A percentile compares a stretch with the other conserved stretches of the same genome.
Evolutionary conservation across 2,329 filamentous ascomycete species (phyloP).

Genomic region (Fonsecaea erecta): DNA sequence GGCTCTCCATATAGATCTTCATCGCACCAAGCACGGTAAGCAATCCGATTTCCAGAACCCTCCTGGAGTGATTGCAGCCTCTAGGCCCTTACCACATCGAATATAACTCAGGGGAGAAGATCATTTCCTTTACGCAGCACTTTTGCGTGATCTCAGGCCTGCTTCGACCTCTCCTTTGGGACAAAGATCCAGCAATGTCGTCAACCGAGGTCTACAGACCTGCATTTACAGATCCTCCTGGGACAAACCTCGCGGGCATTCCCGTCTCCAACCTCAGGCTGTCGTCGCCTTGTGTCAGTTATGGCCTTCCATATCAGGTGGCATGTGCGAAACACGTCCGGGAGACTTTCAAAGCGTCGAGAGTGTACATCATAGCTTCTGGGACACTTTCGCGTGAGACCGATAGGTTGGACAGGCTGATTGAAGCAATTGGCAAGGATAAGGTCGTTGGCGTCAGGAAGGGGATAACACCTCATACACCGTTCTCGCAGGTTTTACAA

Average conservation of each 20-base stretch:
- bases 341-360: constrained; percentile 47
- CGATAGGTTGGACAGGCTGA: constrained; percentile 49
- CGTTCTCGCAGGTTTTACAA: constrained; percentile 58
- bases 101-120: background rate
- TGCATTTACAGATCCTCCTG: constrained; percentile 16
- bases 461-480: constrained; percentile 60
- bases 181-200: constrained; percentile 4
- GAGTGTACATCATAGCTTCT: constrained; percentile 59
- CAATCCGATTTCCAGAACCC: background rate
- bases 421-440: constrained; percentile 36
- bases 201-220: constrained; percentile 14
- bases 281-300: constrained; percentile 9
- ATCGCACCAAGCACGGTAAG: background rate
- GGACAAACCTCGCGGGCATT: constrained; percentile 18
- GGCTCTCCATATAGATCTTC: background rate
- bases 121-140: background rate
- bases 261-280: constrained; percentile 14
- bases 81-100: too few relatives aligned
- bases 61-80: background rate
- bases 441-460: constrained; percentile 52
- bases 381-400: constrained; percentile 54
- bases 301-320: constrained; percentile 16
- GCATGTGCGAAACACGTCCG: constrained; percentile 20
- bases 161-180: background rate
- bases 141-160: background rate